These are phyloP conservation scores for Patellifolia procumbens DNA, from an alignment of 179 eudicot genomes.

Conservation along the genomic window DNA sequence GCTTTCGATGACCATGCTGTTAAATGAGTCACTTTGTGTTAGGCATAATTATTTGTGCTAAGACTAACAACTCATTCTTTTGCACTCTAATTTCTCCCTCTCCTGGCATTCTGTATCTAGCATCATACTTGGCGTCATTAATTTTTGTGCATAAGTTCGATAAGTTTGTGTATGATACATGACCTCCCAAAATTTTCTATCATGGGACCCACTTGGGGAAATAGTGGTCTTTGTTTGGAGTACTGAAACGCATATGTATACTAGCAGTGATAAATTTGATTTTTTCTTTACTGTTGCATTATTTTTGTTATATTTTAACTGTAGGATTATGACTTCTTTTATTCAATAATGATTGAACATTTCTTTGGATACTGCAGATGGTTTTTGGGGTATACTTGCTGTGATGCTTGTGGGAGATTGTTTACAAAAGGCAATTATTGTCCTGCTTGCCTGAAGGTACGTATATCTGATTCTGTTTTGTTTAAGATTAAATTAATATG, in stretches of 20 bases:
- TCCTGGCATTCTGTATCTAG: not conserved
- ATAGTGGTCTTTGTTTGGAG: constrained; percentile 9
- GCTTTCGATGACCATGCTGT: not conserved
- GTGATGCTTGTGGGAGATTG: constrained; percentile 99
- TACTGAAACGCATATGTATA: not conserved
- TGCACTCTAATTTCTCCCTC: not conserved
- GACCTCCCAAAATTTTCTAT: not conserved
- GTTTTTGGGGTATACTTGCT: constrained; percentile 94
- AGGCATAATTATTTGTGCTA: not conserved
- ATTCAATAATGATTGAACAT: not conserved
- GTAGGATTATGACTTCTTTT: not conserved
- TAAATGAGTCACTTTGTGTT: not conserved
- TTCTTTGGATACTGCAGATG: constrained; percentile 56
- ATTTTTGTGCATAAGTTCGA: not conserved
- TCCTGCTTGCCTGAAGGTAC: constrained; percentile 96
- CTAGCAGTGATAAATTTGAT: constrained; percentile 3
- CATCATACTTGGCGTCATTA: not conserved
- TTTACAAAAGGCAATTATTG: constrained; percentile 94
- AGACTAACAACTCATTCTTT: not conserved
- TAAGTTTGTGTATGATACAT: not conserved
- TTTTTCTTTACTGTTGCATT: not conserved
- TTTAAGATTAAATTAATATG: not conserved
- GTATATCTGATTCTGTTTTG: no score
- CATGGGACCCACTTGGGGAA: not conserved
- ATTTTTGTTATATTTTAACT: not conserved